A percentile compares a stretch with the other conserved stretches of the same genome.
These are phyloP conservation scores for Westerdykella ornata DNA, from an alignment of 2,329 filamentous ascomycete genomes.

Conservation along the genomic window DNA sequence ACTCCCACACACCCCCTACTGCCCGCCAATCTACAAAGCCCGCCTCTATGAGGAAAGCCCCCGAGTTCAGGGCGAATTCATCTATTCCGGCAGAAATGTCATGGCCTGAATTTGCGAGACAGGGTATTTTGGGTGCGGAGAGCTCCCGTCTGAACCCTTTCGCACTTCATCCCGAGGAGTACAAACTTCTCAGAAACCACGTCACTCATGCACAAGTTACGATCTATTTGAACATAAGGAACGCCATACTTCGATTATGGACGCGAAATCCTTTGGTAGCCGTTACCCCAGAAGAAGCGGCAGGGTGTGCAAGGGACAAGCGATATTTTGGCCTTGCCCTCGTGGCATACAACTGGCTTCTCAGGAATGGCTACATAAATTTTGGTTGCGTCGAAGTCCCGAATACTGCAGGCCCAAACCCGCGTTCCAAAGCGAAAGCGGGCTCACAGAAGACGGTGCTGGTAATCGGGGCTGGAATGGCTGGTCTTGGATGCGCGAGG, in stretches of 20 bases:
- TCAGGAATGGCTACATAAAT: conserved; percentile 90
- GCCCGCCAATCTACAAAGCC: conserved; percentile 17
- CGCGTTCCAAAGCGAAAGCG: conserved; percentile 38
- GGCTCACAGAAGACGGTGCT: conserved; percentile 65
- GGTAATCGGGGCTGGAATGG: conserved; percentile 89
- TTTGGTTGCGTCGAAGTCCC: conserved; percentile 82
- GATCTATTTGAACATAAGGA: conserved; percentile 91
- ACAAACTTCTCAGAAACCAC: conserved; percentile 69
- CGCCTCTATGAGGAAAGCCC: conserved; percentile 17
- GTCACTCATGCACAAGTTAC: conserved; percentile 87
- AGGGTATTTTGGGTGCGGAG: conserved; percentile 85
- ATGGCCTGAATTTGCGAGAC: conserved; percentile 73
- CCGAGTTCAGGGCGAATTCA: conserved; percentile 54
- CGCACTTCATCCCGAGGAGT: conserved; percentile 77
- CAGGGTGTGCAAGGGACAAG: conserved; percentile 79
- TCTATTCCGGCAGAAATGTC: conserved; percentile 75
- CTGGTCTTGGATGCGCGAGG: conserved; percentile 83
- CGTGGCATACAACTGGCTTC: conserved; percentile 86
- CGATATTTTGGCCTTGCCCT: conserved; percentile 86
- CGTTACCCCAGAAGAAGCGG: conserved; percentile 76
- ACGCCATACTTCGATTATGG: conserved; percentile 89
- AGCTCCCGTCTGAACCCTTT: conserved; percentile 86
- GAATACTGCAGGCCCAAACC: conserved; percentile 32
- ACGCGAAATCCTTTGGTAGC: conserved; percentile 74
- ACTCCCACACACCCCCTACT: conserved; percentile 15